Evolutionary conservation across 306 rosid species (phyloP).

Genomic region (Cicer judaicum): DNA sequence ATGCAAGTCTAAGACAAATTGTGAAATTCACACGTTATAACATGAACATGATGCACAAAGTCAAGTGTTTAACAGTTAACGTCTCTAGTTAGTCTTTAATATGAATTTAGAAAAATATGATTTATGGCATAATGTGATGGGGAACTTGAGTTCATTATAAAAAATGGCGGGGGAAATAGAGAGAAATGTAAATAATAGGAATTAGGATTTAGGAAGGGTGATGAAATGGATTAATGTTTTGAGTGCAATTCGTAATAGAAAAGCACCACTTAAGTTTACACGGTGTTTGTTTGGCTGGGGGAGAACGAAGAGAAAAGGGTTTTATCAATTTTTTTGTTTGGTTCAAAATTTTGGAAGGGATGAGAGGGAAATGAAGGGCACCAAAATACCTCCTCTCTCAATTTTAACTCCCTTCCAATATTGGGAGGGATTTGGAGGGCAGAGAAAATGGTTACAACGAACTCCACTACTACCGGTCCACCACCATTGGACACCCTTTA

Average conservation of each 20-base stretch:
- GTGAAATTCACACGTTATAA: conserved; percentile 1
- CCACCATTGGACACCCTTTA: neutral
- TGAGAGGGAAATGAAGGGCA: neutral
- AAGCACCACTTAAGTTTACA: neutral
- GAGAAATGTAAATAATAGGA: conserved; percentile 18
- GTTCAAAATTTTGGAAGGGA: neutral
- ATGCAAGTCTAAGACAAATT: neutral
- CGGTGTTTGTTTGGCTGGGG: neutral
- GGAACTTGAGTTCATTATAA: neutral
- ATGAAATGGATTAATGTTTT: neutral
- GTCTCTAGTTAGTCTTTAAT: conserved; percentile 4
- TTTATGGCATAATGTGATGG: neutral
- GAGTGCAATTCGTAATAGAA: neutral
- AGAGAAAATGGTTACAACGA: neutral
- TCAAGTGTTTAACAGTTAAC: conserved; percentile 15
- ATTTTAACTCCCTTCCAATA: neutral
- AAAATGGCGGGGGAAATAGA: conserved; percentile 7
- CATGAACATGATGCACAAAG: conserved; percentile 17
- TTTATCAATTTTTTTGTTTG: neutral
- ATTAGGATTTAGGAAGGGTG: neutral
- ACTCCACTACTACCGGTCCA: neutral
- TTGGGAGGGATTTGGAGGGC: neutral
- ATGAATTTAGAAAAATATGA: conserved; percentile 29
- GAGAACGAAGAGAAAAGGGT: neutral
- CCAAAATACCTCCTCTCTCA: neutral